Conservation (phyloP, 2,329 filamentous ascomycete species). For the Botrytis byssoidea region DNA sequence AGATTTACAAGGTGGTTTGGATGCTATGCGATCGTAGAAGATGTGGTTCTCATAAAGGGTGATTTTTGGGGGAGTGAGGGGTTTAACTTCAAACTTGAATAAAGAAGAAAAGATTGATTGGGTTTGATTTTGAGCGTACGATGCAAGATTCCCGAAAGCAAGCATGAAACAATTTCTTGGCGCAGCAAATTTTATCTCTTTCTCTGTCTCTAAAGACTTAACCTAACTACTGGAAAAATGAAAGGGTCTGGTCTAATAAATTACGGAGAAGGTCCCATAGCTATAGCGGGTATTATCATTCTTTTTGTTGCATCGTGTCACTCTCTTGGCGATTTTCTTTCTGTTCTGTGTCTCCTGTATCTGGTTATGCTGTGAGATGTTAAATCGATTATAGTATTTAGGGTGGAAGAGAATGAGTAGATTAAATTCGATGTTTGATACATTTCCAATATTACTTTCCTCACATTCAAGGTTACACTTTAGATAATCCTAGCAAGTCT, state of each 20-base stretch:
- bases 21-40: constrained; percentile 36
- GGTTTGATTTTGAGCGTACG: neutral
- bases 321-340: neutral
- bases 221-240: constrained; percentile 1
- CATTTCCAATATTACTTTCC: neutral
- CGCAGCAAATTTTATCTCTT: neutral
- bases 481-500: neutral
- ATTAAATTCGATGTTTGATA: neutral
- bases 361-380: neutral
- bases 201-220: neutral
- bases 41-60: neutral
- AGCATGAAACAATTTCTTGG: constrained; percentile 4
- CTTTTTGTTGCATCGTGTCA: neutral
- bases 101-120: neutral
- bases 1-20: constrained; percentile 40
- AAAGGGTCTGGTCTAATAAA: constrained; percentile 10
- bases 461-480: neutral
- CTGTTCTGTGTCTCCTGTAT: neutral
- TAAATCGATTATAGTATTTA: no score
- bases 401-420: neutral
- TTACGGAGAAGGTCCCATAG: neutral
- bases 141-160: constrained; percentile 3
- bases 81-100: neutral
- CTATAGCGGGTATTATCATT: neutral
- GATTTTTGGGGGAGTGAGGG: neutral